A percentile compares a stretch with the other conserved stretches of the same genome.
These are phyloP conservation scores for Dimargaris verticillata DNA, from an alignment of 192 early-diverging fungal genomes.

Conservation along the genomic window DNA sequence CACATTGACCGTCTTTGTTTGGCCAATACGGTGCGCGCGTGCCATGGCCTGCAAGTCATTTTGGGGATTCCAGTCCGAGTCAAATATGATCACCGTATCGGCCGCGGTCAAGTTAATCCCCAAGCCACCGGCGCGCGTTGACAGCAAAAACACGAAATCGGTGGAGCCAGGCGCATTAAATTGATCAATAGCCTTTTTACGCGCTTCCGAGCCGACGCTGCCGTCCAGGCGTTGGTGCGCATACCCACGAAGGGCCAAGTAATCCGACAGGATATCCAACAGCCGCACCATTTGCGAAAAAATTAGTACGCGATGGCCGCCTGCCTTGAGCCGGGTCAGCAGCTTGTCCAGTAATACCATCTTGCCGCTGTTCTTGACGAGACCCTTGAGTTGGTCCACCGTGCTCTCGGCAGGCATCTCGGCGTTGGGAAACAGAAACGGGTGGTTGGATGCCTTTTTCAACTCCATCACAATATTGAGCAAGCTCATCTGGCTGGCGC, in stretches of 20 bases:
- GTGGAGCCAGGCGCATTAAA: conserved; percentile 84
- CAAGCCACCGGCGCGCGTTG: conserved; percentile 92
- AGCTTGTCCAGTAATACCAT: conserved; percentile 96
- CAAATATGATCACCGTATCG: conserved; percentile 94
- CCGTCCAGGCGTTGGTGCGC: conserved; percentile 91
- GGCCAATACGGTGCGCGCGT: conserved; percentile 93
- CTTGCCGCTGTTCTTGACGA: conserved; percentile 89
- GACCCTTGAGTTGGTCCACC: conserved; percentile 61
- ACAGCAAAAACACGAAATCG: conserved; percentile 93
- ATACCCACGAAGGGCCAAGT: conserved; percentile 71
- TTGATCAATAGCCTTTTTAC: conserved; percentile 93
- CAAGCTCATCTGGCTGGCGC: conserved; percentile 51
- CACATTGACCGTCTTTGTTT: conserved; percentile 93
- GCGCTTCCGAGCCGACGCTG: conserved; percentile 66
- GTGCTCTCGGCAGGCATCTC: conserved; percentile 37
- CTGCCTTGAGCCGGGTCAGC: conserved; percentile 69
- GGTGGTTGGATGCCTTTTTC: conserved; percentile 94
- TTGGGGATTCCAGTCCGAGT: conserved; percentile 90
- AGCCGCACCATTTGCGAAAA: conserved; percentile 97
- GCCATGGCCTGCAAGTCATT: conserved; percentile 97
- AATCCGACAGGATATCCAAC: conserved; percentile 93
- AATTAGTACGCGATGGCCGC: conserved; percentile 91
- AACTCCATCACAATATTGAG: conserved; percentile 93
- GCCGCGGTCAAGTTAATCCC: conserved; percentile 95
- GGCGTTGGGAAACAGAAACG: conserved; percentile 72